Evolutionary conservation across 257 asterid genomes (phyloP).

Genomic region (Plectranthus barbatus): DNA sequence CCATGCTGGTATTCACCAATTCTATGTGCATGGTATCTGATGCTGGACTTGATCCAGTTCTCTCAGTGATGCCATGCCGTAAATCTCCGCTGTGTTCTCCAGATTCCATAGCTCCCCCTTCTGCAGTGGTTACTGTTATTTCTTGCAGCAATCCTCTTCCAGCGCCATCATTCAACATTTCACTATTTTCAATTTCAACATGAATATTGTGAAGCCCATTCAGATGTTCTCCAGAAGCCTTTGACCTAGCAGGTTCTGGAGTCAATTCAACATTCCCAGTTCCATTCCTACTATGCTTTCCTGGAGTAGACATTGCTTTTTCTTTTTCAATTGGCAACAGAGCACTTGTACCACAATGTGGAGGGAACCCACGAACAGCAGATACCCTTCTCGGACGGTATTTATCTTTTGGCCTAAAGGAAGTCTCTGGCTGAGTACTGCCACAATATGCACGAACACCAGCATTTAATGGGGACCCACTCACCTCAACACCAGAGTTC

Average conservation of each 20-base stretch:
- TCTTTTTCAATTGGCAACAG: conserved; percentile 24
- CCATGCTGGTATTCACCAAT: background rate
- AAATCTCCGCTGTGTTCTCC: no score
- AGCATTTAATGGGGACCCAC: conserved; percentile 4
- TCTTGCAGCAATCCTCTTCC: conserved; percentile 19
- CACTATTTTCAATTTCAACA: conserved; percentile 11
- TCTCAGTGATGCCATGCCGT: background rate
- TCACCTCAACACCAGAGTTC: conserved; percentile 14
- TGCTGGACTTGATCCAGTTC: conserved; percentile 12
- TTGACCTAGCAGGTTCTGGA: background rate
- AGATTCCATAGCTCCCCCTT: background rate
- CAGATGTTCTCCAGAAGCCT: conserved; percentile 16
- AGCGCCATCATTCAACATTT: conserved; percentile 14
- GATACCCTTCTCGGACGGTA: conserved; percentile 58
- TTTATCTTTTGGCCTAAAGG: conserved; percentile 37
- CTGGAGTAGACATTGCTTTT: conserved; percentile 7
- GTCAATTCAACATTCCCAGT: conserved; percentile 10
- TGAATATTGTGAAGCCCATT: conserved; percentile 6
- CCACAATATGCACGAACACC: conserved; percentile 8
- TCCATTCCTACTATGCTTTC: conserved; percentile 1
- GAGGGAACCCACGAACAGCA: conserved; percentile 80
- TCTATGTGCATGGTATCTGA: conserved; percentile 12
- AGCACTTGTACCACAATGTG: conserved; percentile 44
- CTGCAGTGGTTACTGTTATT: background rate
- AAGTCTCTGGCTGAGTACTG: conserved; percentile 14